phyloP scores from a whole-genome alignment of 129 eudicot species.

The Chrysanthemum makinoi region DNA sequence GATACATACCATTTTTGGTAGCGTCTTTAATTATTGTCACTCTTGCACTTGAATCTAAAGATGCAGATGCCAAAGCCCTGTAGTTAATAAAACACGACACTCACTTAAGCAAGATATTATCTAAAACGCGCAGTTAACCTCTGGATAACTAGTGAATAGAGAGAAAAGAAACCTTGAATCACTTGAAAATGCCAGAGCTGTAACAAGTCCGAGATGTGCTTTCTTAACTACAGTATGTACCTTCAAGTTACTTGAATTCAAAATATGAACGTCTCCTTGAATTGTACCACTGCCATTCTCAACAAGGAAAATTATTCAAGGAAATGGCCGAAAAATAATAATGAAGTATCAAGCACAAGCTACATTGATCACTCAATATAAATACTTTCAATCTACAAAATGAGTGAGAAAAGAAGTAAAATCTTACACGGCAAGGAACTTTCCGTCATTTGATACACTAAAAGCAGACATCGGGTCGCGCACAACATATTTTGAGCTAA shows the following conservation, averaged over 20 bases:
- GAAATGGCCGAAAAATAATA: background rate
- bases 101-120: background rate
- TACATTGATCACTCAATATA: background rate
- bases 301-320: background rate
- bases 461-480: slow-evolving; percentile 74
- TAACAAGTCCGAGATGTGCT: slow-evolving; percentile 79
- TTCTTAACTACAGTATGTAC: slow-evolving; percentile 49
- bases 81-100: slow-evolving; percentile 9
- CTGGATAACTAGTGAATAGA: background rate
- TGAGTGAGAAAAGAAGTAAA: slow-evolving; percentile 10
- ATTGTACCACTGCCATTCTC: slow-evolving; percentile 64
- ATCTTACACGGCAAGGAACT: slow-evolving; percentile 71
- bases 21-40: slow-evolving; percentile 63
- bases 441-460: slow-evolving; percentile 67
- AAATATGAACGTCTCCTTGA: slow-evolving; percentile 54
- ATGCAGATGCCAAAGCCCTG: slow-evolving; percentile 75
- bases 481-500: slow-evolving; percentile 50
- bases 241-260: slow-evolving; percentile 56
- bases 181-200: slow-evolving; percentile 58
- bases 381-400: background rate
- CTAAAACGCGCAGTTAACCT: background rate
- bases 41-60: slow-evolving; percentile 82
- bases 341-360: background rate
- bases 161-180: slow-evolving; percentile 61
- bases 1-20: slow-evolving; percentile 53